Base-by-base conservation (phyloP, 2,329 filamentous ascomycete species). In the Teratosphaeria nubilosa region DNA sequence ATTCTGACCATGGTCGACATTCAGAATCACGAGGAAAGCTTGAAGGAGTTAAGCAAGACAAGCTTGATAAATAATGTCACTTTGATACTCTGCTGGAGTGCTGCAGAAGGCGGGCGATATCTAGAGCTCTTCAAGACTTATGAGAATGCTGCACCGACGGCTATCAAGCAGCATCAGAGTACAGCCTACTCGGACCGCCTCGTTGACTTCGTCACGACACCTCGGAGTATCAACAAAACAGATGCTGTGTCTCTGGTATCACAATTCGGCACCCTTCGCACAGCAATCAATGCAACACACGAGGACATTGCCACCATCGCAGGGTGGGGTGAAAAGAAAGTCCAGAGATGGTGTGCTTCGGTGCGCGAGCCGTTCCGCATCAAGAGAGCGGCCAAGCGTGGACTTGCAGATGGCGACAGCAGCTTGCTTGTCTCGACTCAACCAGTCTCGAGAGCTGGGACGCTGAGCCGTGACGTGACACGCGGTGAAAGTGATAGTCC, bases 261-360 rank as follows among this genome's bases (percentile, higher is more conserved):
- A 64, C 91, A 90, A 55, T 99, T 97, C 76, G 94, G 94, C 25
- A 95, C 89, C 64, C 75, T 99, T 59, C 84, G 86, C 65, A 88
- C 87, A 41, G 92, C 92, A 0, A 80, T 97, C 59, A 96, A 96
- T 72, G 92, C 91, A 1, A 82, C 87, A 51, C 84, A 89, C 0
- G 94, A 97, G 70, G 88, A 95, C 72, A 81, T 99, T 37, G 84
- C 85, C 14, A 77, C 89, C 62, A 84, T 99, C n/a, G 82, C 86
- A 31, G 94, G 94, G 0, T 99, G 91, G 91, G 94, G 94, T 34
- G 90, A 95, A 74, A 91, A 90, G 76, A 99, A 99, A 74, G 90
- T 96, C 24, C 87, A 88, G 73, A 83, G 85, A 59, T 97, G 92
- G 92, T 86, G 82, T 64, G 82, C 79, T 58, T 87, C 88, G 10